Conservation (phyloP, 768 basidiomycete species). For the Boletus vinaceobasis region DNA sequence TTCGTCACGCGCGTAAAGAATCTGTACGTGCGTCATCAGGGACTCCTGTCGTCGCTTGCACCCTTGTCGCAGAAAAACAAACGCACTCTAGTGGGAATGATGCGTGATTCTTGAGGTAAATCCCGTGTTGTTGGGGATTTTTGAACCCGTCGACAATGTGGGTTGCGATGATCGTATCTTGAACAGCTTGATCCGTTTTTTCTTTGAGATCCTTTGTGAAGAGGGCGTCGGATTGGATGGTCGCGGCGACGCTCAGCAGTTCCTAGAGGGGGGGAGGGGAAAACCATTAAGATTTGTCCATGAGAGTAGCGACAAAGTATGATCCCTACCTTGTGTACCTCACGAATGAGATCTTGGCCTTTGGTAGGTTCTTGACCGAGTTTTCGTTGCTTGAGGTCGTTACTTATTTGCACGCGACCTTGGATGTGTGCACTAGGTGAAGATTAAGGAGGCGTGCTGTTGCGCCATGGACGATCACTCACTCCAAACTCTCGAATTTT, state of each 20-base stretch:
- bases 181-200: slow-evolving; percentile 74
- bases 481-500: slow-evolving; percentile 72
- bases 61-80: not conserved
- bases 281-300: not conserved
- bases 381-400: slow-evolving; percentile 72
- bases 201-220: slow-evolving; percentile 67
- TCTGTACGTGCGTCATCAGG: slow-evolving; percentile 33
- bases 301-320: not conserved
- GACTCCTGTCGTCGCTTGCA: not conserved
- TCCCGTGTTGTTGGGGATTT: slow-evolving; percentile 67
- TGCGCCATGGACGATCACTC: slow-evolving; percentile 18
- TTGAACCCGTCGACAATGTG: slow-evolving; percentile 76
- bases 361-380: slow-evolving; percentile 72
- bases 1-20: slow-evolving; percentile 71
- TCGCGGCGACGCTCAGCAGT: slow-evolving; percentile 56
- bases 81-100: slow-evolving; percentile 79
- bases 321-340: slow-evolving; percentile 57
- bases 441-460: slow-evolving; percentile 4
- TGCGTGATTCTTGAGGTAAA: slow-evolving; percentile 73
- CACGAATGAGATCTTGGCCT: slow-evolving; percentile 64
- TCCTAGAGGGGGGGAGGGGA: slow-evolving; percentile 44
- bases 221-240: slow-evolving; percentile 62
- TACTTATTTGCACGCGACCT: slow-evolving; percentile 75
- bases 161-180: slow-evolving; percentile 76
- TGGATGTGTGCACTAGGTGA: slow-evolving; percentile 62